Evolutionary conservation across 768 basidiomycete species (phyloP).

Genomic region (Exidia glandulosa): DNA sequence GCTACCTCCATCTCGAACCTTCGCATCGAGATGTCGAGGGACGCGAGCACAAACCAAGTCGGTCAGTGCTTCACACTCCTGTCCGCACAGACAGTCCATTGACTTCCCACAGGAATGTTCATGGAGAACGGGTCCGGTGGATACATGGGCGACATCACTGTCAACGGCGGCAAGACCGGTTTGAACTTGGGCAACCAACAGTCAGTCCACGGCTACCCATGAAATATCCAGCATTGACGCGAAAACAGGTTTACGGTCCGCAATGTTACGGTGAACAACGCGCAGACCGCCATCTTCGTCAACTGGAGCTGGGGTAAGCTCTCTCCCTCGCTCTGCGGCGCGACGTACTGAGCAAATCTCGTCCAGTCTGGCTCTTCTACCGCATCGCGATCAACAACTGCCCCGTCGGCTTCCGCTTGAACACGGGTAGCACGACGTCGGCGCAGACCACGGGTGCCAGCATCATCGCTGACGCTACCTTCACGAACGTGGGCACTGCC

Average conservation of each 20-base stretch:
- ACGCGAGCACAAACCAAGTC: conserved; percentile 52
- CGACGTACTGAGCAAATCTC: not conserved
- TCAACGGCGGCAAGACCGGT: conserved; percentile 12
- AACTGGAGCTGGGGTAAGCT: conserved; percentile 23
- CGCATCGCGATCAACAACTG: conserved; percentile 36
- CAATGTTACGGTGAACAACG: conserved; percentile 47
- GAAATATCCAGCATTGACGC: conserved; percentile 62
- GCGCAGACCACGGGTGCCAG: not conserved
- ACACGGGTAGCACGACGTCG: conserved; percentile 36
- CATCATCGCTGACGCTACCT: not conserved
- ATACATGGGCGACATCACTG: conserved; percentile 13
- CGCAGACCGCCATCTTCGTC: conserved; percentile 22
- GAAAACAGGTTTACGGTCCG: conserved; percentile 69
- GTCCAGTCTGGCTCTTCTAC: conserved; percentile 36
- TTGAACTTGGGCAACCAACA: not conserved
- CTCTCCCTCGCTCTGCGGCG: not conserved
- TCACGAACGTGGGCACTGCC: conserved; percentile 49
- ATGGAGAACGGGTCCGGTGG: conserved; percentile 57
- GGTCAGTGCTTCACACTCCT: conserved; percentile 39
- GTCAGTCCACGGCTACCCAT: too few species aligned
- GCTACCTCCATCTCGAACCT: conserved; percentile 66
- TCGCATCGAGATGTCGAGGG: conserved; percentile 58
- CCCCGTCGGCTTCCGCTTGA: conserved; percentile 43
- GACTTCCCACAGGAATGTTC: conserved; percentile 39
- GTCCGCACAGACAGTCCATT: too few species aligned